These are phyloP conservation scores for Mycena latifolia DNA, from an alignment of 768 basidiomycete species.

Conservation along the genomic window DNA sequence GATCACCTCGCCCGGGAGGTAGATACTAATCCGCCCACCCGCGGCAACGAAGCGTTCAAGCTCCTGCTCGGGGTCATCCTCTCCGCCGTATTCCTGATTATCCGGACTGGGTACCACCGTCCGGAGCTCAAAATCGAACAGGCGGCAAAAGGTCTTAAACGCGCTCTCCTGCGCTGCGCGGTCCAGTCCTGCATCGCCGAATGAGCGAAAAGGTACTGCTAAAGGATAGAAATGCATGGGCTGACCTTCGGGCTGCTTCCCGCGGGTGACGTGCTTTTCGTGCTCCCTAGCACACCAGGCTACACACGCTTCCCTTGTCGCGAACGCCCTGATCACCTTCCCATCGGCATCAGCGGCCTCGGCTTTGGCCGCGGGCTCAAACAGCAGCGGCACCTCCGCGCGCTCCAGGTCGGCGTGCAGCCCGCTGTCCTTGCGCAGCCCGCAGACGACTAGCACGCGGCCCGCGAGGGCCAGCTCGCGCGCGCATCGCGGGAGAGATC, in stretches of 20 bases:
- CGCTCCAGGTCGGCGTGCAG: conserved; percentile 18
- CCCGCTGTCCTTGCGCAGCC: conserved; percentile 5
- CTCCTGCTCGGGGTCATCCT: background rate
- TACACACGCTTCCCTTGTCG: conserved; percentile 8
- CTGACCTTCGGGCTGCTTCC: background rate
- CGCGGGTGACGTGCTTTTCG: background rate
- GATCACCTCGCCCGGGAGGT: conserved; percentile 3
- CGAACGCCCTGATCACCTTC: conserved; percentile 6
- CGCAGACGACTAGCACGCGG: conserved; percentile 20
- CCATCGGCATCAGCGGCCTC: background rate
- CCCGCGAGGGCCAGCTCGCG: conserved; percentile 18
- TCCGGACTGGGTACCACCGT: background rate
- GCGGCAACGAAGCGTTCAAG: background rate
- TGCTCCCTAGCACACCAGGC: conserved; percentile 13
- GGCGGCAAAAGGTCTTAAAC: background rate
- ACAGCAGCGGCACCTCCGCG: conserved; percentile 9
- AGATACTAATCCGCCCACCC: background rate
- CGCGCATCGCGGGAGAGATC: conserved; percentile 16
- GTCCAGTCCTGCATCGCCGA: background rate
- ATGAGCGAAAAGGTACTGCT: background rate
- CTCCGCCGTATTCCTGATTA: background rate
- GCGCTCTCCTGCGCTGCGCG: background rate
- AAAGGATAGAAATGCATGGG: no score
- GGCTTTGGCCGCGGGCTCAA: background rate
- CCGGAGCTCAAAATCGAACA: conserved; percentile 3